Base-by-base conservation (phyloP, 129 eudicot species). In the Glebionis coronaria region DNA sequence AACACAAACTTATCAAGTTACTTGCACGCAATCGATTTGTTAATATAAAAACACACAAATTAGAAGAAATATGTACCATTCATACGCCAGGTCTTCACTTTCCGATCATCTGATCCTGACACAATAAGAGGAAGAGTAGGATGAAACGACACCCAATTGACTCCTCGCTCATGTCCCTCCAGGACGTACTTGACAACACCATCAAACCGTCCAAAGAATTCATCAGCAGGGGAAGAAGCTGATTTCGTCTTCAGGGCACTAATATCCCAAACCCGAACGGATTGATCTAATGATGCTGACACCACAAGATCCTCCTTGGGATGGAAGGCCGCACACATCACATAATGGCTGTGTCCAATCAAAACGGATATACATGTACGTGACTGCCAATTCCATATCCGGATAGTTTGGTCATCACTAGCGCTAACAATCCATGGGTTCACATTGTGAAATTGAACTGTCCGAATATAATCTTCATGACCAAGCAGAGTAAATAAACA, bases 311-410 rank as follows among this genome's bases (percentile, higher is more conserved):
- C 96, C 69, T 88, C 96, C 44, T 88, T 88, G 2, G 89, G 96
- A 74, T 88, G 96, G 67, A 88, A 88, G 56, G 79, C 54, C 57
- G 96, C 96, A 73, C 91, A 88, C 96, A 88, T 88, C 29, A 88
- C 96, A 76, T 88, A 88, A 63, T 88, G 96, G 78, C 85, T 88
- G 79, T 88, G 96, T 51, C 96, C 96, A 0, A 92, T 88, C 58
- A 88, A 78, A 55, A 88, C 96, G 51, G 96, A 88, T 21, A 88
- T 82, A 76, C 96, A 88, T 49, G 88, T 85, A 55, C 96, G 88
- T 9, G 96, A 88, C 23, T 88, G 96, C 96, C 96, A 88, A 53
- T 88, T 88, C 96, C 96, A 88, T 67, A 88, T 88, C 60, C 96
- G 74, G 35, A 88, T 88, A 25, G 96, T 88, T 71, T 85, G 91